These are phyloP conservation scores for Populus hybrid DNA, from an alignment of 441 rosid genomes.

Conservation along the genomic window DNA sequence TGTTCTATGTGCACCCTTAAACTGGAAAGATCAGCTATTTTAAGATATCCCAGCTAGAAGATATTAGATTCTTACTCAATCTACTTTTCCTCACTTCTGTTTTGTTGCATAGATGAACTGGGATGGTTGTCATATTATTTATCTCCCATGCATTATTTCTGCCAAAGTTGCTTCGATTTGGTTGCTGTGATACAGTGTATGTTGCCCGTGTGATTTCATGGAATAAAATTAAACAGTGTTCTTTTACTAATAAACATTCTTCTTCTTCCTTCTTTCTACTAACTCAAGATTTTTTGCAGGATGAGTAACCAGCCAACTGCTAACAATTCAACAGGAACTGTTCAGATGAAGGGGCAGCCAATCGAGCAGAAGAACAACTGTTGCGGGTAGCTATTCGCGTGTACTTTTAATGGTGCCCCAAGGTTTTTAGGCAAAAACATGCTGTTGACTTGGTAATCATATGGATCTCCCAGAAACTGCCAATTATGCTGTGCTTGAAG, in stretches of 20 bases:
- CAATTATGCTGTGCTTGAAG: slow-evolving; percentile 6
- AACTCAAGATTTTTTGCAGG: slow-evolving; percentile 33
- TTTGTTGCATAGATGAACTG: background rate
- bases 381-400: slow-evolving; percentile 42
- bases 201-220: too few relatives aligned
- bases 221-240: too few relatives aligned
- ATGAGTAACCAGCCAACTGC: slow-evolving; percentile 68
- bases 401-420: background rate
- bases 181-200: background rate
- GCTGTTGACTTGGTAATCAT: slow-evolving; percentile 8
- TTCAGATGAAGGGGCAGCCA: slow-evolving; percentile 73
- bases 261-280: background rate
- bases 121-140: background rate
- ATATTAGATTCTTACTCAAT: background rate
- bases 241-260: background rate
- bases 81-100: background rate
- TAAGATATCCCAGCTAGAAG: background rate
- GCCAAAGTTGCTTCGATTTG: background rate
- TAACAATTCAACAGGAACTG: slow-evolving; percentile 51
- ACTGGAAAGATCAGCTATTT: background rate
- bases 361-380: slow-evolving; percentile 61
- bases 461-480: slow-evolving; percentile 17
- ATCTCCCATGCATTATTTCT: background rate
- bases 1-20: background rate
- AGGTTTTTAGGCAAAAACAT: slow-evolving; percentile 8